These are phyloP conservation scores for Medicago ruthenica DNA, from an alignment of 306 rosid species.

Conservation along the genomic window DNA sequence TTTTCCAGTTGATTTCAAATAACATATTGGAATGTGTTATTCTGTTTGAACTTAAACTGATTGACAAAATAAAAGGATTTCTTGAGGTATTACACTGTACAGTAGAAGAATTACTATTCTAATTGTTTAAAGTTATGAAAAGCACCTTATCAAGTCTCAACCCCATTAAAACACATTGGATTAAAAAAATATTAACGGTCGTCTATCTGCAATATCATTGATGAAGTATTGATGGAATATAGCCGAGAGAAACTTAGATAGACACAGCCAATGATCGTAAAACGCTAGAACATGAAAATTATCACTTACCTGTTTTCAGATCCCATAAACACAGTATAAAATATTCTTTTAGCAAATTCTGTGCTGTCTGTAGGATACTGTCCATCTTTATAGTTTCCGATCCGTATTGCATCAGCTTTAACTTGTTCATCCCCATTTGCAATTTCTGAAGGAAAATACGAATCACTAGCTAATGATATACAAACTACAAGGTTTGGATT, in stretches of 20 bases:
- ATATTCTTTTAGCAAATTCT: constrained; percentile 87
- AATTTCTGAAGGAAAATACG: constrained; percentile 67
- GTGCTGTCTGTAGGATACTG: constrained; percentile 86
- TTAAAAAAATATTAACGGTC: background rate
- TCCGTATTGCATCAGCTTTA: constrained; percentile 87
- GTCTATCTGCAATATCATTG: constrained; percentile 14
- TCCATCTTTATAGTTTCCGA: constrained; percentile 88
- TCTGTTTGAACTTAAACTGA: constrained; percentile 21
- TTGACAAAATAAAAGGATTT: constrained; percentile 32
- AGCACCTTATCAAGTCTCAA: constrained; percentile 11
- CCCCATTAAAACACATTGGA: constrained; percentile 10
- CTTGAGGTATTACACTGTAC: background rate
- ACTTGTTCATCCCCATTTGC: constrained; percentile 88
- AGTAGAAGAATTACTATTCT: constrained; percentile 12
- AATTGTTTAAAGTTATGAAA: constrained; percentile 24
- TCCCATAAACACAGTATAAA: constrained; percentile 94
- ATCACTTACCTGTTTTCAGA: constrained; percentile 82
- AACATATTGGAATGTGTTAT: constrained; percentile 9
- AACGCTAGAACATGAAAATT: constrained; percentile 32
- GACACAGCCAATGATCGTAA: constrained; percentile 3
- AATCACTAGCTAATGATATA: constrained; percentile 35
- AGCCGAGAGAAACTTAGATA: constrained; percentile 25
- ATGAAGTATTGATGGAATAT: constrained; percentile 19
- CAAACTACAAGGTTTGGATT: background rate
- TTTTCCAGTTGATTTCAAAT: constrained; percentile 23